Conservation (phyloP, 148 eudicot genomes). For the Fagopyrum tataricum region DNA sequence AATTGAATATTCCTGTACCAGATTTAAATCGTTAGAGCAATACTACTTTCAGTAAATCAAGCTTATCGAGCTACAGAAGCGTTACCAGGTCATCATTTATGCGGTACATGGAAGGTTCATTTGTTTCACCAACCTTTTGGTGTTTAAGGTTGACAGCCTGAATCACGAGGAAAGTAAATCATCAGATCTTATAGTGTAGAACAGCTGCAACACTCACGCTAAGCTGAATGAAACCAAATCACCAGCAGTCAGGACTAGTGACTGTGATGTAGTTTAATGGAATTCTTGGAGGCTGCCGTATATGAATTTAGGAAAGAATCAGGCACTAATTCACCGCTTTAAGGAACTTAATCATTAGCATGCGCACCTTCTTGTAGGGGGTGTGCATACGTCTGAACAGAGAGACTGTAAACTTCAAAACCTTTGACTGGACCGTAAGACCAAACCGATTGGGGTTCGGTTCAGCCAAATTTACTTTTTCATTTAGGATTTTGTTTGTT, state of each 20-base stretch:
- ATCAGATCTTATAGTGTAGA: neutral
- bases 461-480: neutral
- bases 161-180: neutral
- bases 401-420: too few species aligned
- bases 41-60: conserved; percentile 15
- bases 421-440: too few species aligned
- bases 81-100: conserved; percentile 85
- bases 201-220: neutral
- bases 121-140: conserved; percentile 65
- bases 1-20: conserved; percentile 63
- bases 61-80: neutral
- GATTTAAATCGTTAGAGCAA: conserved; percentile 22
- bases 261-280: neutral
- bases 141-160: conserved; percentile 75
- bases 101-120: conserved; percentile 77
- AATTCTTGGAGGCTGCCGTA: neutral
- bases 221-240: neutral
- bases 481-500: too few species aligned
- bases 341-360: neutral
- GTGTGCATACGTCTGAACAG: too few species aligned
- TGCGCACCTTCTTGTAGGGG: neutral
- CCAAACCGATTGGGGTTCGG: too few species aligned
- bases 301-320: too few species aligned
- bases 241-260: neutral
- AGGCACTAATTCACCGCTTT: neutral